A percentile compares a stretch with the other conserved stretches of the same genome.
phyloP scores from a whole-genome alignment of 345 rosid genomes.

The Euphorbia peplus region DNA sequence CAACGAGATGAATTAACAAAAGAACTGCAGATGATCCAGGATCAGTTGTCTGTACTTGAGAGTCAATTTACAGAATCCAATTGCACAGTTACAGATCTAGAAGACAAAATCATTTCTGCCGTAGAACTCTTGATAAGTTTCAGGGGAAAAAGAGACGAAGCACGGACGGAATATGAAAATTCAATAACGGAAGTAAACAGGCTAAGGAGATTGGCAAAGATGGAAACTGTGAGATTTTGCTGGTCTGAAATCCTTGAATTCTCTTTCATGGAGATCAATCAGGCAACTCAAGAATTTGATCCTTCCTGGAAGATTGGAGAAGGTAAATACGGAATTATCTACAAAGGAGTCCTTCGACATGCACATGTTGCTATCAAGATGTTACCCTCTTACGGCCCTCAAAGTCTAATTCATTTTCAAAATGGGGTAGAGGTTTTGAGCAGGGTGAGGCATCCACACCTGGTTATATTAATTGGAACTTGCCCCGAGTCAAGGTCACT shows the following conservation, averaged over 20 bases:
- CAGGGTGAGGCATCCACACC: conserved; percentile 85
- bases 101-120: conserved; percentile 78
- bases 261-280: conserved; percentile 74
- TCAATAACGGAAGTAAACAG: conserved; percentile 42
- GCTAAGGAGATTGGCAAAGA: conserved; percentile 37
- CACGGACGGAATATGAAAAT: conserved; percentile 51
- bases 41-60: conserved; percentile 48
- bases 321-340: conserved; percentile 73
- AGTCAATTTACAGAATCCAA: conserved; percentile 47
- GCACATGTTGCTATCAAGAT: conserved; percentile 76
- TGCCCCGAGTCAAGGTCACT: conserved; percentile 81
- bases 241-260: conserved; percentile 60
- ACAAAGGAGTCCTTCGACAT: conserved; percentile 67
- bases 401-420: conserved; percentile 50
- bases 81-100: conserved; percentile 47
- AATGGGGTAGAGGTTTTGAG: conserved; percentile 71
- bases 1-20: conserved; percentile 39
- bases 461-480: conserved; percentile 67
- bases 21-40: conserved; percentile 49
- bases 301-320: conserved; percentile 82
- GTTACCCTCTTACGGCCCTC: conserved; percentile 77
- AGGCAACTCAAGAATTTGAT: conserved; percentile 71
- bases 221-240: conserved; percentile 38
- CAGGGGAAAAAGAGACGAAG: conserved; percentile 64
- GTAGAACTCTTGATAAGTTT: conserved; percentile 73